A percentile compares a stretch with the other conserved stretches of the same genome.
Conservation (phyloP, 2,329 filamentous ascomycete species). For the Pestalotiopsis sp. region DNA sequence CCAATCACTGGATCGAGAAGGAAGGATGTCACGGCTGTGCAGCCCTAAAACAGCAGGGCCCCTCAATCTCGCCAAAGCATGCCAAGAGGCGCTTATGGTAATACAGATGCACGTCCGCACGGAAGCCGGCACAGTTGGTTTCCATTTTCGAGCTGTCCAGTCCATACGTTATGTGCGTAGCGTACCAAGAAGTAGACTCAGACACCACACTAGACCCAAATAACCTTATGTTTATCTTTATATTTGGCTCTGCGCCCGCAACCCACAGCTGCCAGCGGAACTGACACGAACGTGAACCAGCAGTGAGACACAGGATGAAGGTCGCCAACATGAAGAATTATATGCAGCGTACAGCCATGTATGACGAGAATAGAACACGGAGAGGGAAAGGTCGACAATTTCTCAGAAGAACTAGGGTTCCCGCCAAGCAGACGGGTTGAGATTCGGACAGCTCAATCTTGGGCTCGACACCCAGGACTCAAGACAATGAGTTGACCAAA, state of each 20-base stretch:
- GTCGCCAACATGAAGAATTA: neutral
- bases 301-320: neutral
- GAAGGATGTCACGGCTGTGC: neutral
- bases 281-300: neutral
- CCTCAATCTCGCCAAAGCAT: slow-evolving; percentile 9
- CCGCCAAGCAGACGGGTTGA: neutral
- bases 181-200: neutral
- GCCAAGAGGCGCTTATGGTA: neutral
- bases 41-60: neutral
- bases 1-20: neutral
- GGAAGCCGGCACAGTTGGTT: slow-evolving; percentile 6
- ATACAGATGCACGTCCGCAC: neutral
- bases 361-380: no score
- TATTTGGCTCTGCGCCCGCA: neutral
- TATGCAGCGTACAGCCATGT: no score
- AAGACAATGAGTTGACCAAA: neutral
- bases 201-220: neutral
- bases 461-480: neutral
- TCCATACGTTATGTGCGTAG: neutral
- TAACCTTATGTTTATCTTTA: neutral
- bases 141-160: neutral
- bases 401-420: no score
- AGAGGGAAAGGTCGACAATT: no score
- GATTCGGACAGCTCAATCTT: neutral
- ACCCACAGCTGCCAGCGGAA: neutral